A percentile compares a stretch with the other conserved stretches of the same genome.
These are phyloP conservation scores for Phaeosphaeria sp. DNA, from an alignment of 2,329 filamentous ascomycete genomes.

Conservation along the genomic window DNA sequence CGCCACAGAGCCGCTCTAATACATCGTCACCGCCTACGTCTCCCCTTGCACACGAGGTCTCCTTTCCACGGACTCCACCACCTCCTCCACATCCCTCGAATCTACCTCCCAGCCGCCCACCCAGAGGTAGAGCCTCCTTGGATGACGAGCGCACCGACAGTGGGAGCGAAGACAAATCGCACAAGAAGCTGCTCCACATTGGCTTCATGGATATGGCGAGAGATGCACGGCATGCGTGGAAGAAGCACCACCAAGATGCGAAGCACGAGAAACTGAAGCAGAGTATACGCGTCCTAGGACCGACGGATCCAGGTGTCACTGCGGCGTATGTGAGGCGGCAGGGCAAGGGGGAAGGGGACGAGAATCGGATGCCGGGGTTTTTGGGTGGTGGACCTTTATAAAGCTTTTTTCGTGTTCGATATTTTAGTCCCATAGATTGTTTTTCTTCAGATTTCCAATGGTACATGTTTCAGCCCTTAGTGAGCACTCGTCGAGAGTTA, in stretches of 20 bases:
- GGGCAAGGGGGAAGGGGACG: background rate
- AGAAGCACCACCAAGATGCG: constrained; percentile 22
- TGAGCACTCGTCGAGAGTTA: too few species aligned
- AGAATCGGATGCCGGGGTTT: constrained; percentile 11
- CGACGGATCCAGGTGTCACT: constrained; percentile 31
- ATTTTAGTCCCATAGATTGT: background rate
- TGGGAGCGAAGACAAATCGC: constrained; percentile 7
- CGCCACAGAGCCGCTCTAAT: constrained; percentile 9
- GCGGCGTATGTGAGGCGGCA: constrained; percentile 18
- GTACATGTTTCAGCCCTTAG: too few species aligned
- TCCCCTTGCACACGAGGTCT: constrained; percentile 12
- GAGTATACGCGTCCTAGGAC: constrained; percentile 41
- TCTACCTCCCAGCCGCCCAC: background rate
- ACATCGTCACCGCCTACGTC: constrained; percentile 15
- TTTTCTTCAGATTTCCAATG: background rate
- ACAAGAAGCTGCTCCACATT: constrained; percentile 3
- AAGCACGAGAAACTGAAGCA: constrained; percentile 39
- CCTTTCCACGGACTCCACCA: constrained; percentile 7
- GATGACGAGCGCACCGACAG: constrained; percentile 1
- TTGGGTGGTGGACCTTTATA: constrained; percentile 4
- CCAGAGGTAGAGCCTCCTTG: background rate
- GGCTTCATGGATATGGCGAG: constrained; percentile 31
- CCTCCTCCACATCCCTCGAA: background rate
- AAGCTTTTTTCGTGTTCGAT: background rate
- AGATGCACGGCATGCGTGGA: constrained; percentile 31